These are phyloP conservation scores for Herpotrichia juniperi DNA, from an alignment of 2,329 filamentous ascomycete genomes.

Conservation along the genomic window DNA sequence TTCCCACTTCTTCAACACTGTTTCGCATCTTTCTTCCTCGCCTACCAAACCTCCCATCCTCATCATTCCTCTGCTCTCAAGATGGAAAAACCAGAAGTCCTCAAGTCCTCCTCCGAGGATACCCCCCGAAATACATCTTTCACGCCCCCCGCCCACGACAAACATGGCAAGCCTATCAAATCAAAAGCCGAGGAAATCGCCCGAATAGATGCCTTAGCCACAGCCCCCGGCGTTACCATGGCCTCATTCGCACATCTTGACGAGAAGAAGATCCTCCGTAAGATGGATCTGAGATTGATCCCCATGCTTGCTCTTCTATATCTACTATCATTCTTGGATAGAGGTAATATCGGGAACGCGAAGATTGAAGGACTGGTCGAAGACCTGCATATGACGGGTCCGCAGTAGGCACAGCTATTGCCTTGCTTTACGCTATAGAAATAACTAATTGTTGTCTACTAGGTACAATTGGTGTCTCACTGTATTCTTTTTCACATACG, in stretches of 20 bases:
- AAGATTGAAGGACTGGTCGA: slow-evolving; percentile 35
- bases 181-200: slow-evolving; percentile 23
- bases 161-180: slow-evolving; percentile 12
- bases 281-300: slow-evolving; percentile 48
- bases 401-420: no score
- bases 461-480: slow-evolving; percentile 70
- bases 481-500: slow-evolving; percentile 65
- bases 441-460: no score
- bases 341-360: slow-evolving; percentile 50
- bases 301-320: slow-evolving; percentile 48
- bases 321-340: slow-evolving; percentile 43
- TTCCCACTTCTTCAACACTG: slow-evolving; percentile 15
- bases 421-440: no score
- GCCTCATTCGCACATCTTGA: slow-evolving; percentile 45
- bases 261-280: slow-evolving; percentile 48
- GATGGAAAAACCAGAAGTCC: slow-evolving; percentile 20
- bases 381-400: slow-evolving; percentile 48
- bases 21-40: slow-evolving; percentile 1
- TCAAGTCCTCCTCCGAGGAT: slow-evolving; percentile 8
- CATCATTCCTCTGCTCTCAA: neutral
- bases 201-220: slow-evolving; percentile 33
- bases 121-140: slow-evolving; percentile 9
- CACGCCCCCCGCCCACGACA: slow-evolving; percentile 7
- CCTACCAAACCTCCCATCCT: neutral
- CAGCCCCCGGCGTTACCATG: slow-evolving; percentile 28